These are phyloP conservation scores for Corylus americana DNA, from an alignment of 306 rosid genomes.

Conservation along the genomic window DNA sequence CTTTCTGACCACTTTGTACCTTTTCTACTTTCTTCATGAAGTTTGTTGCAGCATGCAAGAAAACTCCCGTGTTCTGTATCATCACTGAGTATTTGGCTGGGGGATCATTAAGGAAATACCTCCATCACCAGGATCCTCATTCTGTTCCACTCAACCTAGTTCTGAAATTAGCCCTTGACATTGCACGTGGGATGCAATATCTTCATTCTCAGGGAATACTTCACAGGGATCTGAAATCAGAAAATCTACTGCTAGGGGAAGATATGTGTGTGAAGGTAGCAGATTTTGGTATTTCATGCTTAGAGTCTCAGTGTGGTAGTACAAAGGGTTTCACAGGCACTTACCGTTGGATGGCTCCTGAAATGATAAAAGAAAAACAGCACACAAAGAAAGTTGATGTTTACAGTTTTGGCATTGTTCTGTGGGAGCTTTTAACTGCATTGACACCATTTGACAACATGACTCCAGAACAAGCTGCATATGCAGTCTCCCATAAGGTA, in stretches of 20 bases:
- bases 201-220: constrained; percentile 95
- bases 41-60: constrained; percentile 97
- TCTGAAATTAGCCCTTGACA: constrained; percentile 75
- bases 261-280: constrained; percentile 96
- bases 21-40: constrained; percentile 41
- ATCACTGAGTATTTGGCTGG: constrained; percentile 92
- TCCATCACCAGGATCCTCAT: constrained; percentile 79
- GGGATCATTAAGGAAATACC: constrained; percentile 78
- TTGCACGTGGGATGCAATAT: constrained; percentile 80
- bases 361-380: constrained; percentile 85
- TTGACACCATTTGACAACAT: constrained; percentile 82
- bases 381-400: constrained; percentile 95
- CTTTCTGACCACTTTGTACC: constrained; percentile 13
- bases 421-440: constrained; percentile 94
- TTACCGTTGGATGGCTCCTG: constrained; percentile 99
- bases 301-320: constrained; percentile 77
- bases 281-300: constrained; percentile 94
- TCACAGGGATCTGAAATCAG: constrained; percentile 97
- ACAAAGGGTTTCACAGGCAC: constrained; percentile 89
- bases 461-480: constrained; percentile 99
- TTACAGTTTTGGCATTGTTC: constrained; percentile 93
- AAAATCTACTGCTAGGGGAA: constrained; percentile 77
- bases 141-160: constrained; percentile 70
- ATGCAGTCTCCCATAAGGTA: constrained; percentile 97
- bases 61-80: constrained; percentile 91